Conservation (phyloP, 192 early-diverging fungal species). For the Coemansia sp. region DNA sequence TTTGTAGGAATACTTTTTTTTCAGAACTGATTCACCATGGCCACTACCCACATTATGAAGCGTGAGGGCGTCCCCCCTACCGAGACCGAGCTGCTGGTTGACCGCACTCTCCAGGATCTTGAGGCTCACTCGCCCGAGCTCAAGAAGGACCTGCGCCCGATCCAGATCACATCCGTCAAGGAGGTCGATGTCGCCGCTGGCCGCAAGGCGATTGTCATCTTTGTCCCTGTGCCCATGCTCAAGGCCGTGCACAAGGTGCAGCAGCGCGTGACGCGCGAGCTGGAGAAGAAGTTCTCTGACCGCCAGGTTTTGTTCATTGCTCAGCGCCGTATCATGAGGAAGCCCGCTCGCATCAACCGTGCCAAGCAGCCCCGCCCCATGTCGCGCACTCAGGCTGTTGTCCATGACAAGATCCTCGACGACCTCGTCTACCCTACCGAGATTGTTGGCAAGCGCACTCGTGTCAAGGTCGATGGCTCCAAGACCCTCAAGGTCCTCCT, state of each 20-base stretch:
- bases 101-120: slow-evolving; percentile 92
- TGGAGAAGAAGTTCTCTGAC: slow-evolving; percentile 99
- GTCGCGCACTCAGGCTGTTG: slow-evolving; percentile 91
- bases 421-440: slow-evolving; percentile 99
- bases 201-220: slow-evolving; percentile 95
- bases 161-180: slow-evolving; percentile 93
- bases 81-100: slow-evolving; percentile 93
- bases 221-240: slow-evolving; percentile 92
- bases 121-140: slow-evolving; percentile 95
- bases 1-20: slow-evolving; percentile 31
- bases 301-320: slow-evolving; percentile 94
- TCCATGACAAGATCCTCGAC: slow-evolving; percentile 95
- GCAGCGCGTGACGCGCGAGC: slow-evolving; percentile 92
- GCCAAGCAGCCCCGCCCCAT: slow-evolving; percentile 91
- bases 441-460: slow-evolving; percentile 98
- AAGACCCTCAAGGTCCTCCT: slow-evolving; percentile 96
- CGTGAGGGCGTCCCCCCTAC: slow-evolving; percentile 53
- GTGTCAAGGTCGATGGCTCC: slow-evolving; percentile 92
- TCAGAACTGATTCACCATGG: slow-evolving; percentile 32
- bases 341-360: slow-evolving; percentile 87
- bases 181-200: slow-evolving; percentile 95
- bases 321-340: slow-evolving; percentile 92
- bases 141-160: slow-evolving; percentile 92
- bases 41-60: slow-evolving; percentile 56
- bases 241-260: slow-evolving; percentile 98